Evolutionary conservation across 2,329 filamentous ascomycete species (phyloP).

Genomic region (Microdochium nivale): DNA sequence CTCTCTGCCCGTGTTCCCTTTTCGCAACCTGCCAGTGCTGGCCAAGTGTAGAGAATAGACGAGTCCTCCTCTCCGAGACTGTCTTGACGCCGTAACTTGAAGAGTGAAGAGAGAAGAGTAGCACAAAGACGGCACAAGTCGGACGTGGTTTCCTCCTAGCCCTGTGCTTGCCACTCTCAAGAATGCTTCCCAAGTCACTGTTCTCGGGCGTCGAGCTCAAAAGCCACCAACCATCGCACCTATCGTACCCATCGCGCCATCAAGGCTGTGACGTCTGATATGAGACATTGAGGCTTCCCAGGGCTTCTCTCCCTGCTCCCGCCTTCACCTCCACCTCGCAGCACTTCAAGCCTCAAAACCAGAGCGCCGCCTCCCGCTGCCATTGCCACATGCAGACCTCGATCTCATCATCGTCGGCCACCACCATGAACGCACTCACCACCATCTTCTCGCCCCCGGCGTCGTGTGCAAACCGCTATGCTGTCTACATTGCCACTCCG

Average conservation of each 20-base stretch:
- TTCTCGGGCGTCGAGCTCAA: no score
- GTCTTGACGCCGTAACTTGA: no score
- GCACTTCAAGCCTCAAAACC: neutral
- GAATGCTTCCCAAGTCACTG: neutral
- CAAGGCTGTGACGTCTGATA: neutral
- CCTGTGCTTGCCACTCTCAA: neutral
- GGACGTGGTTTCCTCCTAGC: neutral
- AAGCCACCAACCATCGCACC: no score
- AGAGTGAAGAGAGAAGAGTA: no score
- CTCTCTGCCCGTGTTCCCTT: no score
- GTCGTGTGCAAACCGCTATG: constrained; percentile 17
- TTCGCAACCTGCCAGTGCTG: no score
- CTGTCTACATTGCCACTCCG: constrained; percentile 14
- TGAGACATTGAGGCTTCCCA: neutral
- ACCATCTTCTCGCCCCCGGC: constrained; percentile 15
- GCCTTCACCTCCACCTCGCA: neutral
- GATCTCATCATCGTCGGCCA: neutral
- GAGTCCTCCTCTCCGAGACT: no score
- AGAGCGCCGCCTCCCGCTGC: neutral
- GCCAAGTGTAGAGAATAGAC: no score
- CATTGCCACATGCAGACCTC: neutral
- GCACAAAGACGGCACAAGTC: no score
- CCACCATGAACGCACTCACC: constrained; percentile 14
- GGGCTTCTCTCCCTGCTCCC: neutral
- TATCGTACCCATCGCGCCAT: neutral